phyloP scores from a whole-genome alignment of 352 stramenopile species.

The Albugo laibachii region DNA sequence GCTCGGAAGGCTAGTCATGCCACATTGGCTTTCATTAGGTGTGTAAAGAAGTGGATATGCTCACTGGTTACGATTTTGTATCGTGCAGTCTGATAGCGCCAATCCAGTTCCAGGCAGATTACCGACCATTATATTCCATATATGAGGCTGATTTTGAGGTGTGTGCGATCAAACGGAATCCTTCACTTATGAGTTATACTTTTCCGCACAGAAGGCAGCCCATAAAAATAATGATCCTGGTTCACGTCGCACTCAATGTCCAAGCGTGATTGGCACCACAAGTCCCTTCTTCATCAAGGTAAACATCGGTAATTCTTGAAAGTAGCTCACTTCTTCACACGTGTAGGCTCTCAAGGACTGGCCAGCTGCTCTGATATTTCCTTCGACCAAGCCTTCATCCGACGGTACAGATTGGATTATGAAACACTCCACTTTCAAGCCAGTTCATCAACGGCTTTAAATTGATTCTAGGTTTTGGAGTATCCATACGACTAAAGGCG shows the following conservation, averaged over 20 bases:
- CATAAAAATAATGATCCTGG: too few relatives aligned
- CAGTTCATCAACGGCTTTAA: neutral
- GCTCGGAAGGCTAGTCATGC: conserved; percentile 66
- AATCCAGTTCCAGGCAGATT: conserved; percentile 62
- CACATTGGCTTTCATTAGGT: conserved; percentile 61
- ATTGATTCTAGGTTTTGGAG: conserved; percentile 3
- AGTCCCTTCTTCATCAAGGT: conserved; percentile 82
- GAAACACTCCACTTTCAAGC: conserved; percentile 5
- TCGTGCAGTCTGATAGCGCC: conserved; percentile 52
- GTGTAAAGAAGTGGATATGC: neutral
- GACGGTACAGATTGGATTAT: neutral
- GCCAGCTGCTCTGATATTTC: conserved; percentile 65
- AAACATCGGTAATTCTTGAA: neutral
- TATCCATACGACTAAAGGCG: neutral
- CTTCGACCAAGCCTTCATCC: conserved; percentile 27
- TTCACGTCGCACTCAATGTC: too few relatives aligned
- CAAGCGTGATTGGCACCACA: conserved; percentile 54
- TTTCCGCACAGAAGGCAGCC: too few relatives aligned
- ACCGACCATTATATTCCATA: conserved; percentile 67
- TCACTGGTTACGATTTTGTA: neutral
- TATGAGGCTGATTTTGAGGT: conserved; percentile 77
- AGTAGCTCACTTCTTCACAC: neutral
- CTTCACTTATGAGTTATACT: too few relatives aligned
- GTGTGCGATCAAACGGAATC: neutral
- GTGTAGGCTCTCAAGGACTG: conserved; percentile 37